Conservation (phyloP, 2,329 filamentous ascomycete genomes). For the Trichoderma sp. region DNA sequence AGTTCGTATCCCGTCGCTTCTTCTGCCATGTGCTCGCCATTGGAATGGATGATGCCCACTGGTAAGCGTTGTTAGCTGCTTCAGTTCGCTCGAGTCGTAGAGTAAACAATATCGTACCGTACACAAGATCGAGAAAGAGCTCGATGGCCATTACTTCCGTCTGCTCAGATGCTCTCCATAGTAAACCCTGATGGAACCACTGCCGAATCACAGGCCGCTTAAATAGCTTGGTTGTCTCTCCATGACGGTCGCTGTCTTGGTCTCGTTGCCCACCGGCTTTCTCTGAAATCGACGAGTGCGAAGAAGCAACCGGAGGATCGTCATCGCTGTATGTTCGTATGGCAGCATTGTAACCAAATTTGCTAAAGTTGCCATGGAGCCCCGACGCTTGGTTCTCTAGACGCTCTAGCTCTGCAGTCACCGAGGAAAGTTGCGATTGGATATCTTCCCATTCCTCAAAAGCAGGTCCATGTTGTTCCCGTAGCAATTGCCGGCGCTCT, state of each 20-base stretch:
- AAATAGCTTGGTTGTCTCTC: conserved; percentile 58
- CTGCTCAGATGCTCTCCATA: conserved; percentile 62
- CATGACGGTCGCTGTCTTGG: conserved; percentile 36
- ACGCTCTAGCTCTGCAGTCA: conserved; percentile 58
- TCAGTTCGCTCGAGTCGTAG: not conserved
- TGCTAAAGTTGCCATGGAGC: conserved; percentile 64
- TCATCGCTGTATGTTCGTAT: conserved; percentile 53
- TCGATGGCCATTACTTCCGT: conserved; percentile 68
- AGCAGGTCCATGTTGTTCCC: conserved; percentile 52
- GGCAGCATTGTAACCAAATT: conserved; percentile 65
- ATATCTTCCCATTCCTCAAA: conserved; percentile 62
- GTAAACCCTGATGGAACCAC: conserved; percentile 67
- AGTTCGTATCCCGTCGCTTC: conserved; percentile 58
- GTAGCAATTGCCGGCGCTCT: conserved; percentile 50
- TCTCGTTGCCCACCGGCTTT: not conserved
- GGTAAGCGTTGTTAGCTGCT: not conserved
- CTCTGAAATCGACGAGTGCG: conserved; percentile 34
- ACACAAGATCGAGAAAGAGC: conserved; percentile 66
- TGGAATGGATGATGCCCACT: conserved; percentile 66
- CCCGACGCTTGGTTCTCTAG: conserved; percentile 58
- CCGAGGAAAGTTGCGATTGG: conserved; percentile 54
- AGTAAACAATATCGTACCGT: conserved; percentile 41
- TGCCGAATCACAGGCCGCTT: conserved; percentile 64
- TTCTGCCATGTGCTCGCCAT: conserved; percentile 64
- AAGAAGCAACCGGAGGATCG: conserved; percentile 29